Conservation (phyloP, 148 eudicot species). For the Selenicereus undatus region DNA sequence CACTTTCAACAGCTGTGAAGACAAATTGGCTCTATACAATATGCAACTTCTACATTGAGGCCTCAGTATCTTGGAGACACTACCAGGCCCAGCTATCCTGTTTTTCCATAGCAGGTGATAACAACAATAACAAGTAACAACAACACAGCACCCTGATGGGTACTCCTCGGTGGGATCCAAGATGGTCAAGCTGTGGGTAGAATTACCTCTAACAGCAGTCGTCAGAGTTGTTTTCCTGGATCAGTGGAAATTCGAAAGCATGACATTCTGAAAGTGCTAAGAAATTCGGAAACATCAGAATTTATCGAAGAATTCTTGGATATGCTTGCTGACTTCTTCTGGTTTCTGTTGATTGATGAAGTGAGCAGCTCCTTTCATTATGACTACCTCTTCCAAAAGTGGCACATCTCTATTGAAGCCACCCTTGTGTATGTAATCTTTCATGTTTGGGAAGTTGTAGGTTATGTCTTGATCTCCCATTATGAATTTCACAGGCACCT, state of each 20-base stretch:
- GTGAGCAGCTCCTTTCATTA: conserved; percentile 59
- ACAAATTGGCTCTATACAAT: neutral
- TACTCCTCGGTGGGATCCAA: neutral
- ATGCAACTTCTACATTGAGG: neutral
- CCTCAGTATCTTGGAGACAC: neutral
- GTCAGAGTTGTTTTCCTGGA: neutral
- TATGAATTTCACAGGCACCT: conserved; percentile 55
- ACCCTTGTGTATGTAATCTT: conserved; percentile 51
- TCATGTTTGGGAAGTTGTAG: conserved; percentile 36
- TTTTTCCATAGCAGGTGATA: neutral
- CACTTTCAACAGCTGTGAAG: no score
- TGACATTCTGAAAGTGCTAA: neutral
- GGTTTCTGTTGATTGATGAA: conserved; percentile 63
- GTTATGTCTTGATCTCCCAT: conserved; percentile 49
- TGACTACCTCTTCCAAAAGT: conserved; percentile 44
- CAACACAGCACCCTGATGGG: no score
- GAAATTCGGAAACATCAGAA: conserved; percentile 17
- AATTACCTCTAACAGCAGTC: neutral
- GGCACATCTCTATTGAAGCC: conserved; percentile 65
- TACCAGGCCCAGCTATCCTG: neutral
- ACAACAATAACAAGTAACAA: neutral
- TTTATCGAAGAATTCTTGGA: conserved; percentile 42
- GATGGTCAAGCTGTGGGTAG: no score
- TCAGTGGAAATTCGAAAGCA: neutral
- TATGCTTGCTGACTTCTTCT: conserved; percentile 45